Evolutionary conservation across 495 filamentous ascomycete species (phyloP), one percentile per base, ranked within the genome.

Genomic region (Neurospora sp.): DNA sequence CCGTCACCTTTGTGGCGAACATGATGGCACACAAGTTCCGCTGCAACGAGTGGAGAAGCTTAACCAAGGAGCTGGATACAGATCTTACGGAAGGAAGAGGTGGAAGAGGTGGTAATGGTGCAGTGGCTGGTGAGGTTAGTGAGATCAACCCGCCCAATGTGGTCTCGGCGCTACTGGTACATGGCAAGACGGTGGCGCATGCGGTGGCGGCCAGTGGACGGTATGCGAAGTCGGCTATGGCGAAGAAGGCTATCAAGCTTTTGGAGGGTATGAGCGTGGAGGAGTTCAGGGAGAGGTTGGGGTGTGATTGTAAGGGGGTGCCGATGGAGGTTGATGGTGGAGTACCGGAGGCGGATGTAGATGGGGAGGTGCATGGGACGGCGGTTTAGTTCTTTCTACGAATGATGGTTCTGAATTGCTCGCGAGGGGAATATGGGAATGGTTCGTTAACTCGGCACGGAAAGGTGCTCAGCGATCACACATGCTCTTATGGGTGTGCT

Each of bases 91-190:
- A 19, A 31, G 71, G 54, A 19, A 71, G n/a, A 15, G 73, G 66
- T 10, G 70, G 39, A 9, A 39, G 1, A 1, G 74, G 76, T 24
- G 71, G 62, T n/a, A 70, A 19, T 21, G 73, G 59, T 24, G 70
- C 31, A 0, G 42, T 2, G 3, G 74, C 76, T 37, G 79, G 85
- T 66, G 28, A 21, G 21, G 28, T n/a, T 72, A 70, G 48, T 6
- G 85, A 87, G 72, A 82, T 83, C 28, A 82, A 83, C 0, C 81
- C 83, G 17, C 79, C 81, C 6, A 80, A 84, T 71, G 84, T 94
- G 17, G 83, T 94, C 5, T 92, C 92, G 2, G 93, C 88, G 4
- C 86, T 98, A 24, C 84, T 95, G 78, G 87, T 98, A 8, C 96
- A 99, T 77, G 86, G 88, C 54, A 76, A 87, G 48, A 85, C 93